Base-by-base conservation (phyloP, 345 rosid genomes). In the Hypericum androsaemum region DNA sequence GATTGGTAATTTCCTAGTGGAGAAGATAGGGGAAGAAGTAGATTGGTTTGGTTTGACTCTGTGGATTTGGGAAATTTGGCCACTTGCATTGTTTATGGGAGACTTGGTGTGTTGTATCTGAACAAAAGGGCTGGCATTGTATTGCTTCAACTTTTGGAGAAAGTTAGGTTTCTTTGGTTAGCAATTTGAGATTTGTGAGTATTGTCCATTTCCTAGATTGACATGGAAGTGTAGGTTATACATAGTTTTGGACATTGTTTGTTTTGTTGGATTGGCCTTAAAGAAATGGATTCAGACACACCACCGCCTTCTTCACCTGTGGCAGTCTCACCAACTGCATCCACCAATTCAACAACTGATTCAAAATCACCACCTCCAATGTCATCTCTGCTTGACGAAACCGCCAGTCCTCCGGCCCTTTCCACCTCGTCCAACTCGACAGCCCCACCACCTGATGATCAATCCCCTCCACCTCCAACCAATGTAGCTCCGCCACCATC, bases 251-350 rank as follows among this genome's bases (percentile, higher is more conserved):
- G 44, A 46, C 53, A 13, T 53, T 28, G 32, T 50, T 1, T 22
- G n/a, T 10, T 41, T 45, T 28, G 10, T 52, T 37, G 47, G 22
- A 44, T 63, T 43, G 28, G n/a, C n/a, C 50, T 55, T 39, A 40
- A 12, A 42, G 67, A 54, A 46, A 85, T 86, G 88, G 72, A 71
- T 67, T 75, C 77, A 62, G 37, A 67, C 61, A 58, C 71, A 62
- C 74, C 84, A 17, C 60, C 74, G 62, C 64, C 82, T 59, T 57
- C 72, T 61, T 41, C 72, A 37, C 68, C 77, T 58, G 60, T 75
- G 52, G 39, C 41, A 39, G 42, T 58, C 47, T 52, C 66, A 39
- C 77, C 81, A 50, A 47, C 57, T 11, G 2, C 56, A 42, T 53
- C 74, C 28, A 5, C 44, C 59, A 53, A 53, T 37, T 22, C 69